Evolutionary conservation across 371 early-diverging fungal genomes (phyloP), one percentile per base, ranked within the genome.

Genomic region (Mucor mucedo): DNA sequence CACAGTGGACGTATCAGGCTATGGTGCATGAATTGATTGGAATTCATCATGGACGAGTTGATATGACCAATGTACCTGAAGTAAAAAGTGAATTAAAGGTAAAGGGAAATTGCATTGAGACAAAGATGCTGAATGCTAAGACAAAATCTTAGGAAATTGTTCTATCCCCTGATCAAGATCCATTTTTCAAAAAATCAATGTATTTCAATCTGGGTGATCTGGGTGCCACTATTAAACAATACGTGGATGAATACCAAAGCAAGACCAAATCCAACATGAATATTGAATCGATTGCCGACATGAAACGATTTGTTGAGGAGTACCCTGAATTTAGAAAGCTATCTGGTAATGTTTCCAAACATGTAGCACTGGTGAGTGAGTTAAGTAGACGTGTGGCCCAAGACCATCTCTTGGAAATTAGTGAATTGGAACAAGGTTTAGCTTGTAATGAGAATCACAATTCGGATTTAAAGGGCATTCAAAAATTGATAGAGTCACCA

Each of bases 1-100:
- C 90, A 13, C 98, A 97, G 66, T 99, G 99, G 99, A 97, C 97
- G 8, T 99, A 99, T 72, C 99, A 99, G 69, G 95, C 99, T 4
- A 96, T 99, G 96, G 94, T 99, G 3, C 95, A 98, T 75, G 99
- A 99, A 66, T 77, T 98, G 64, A 83, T 99, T 55, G 96, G 97
- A 0, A 97, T 99, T 66, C 84, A 86, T 60, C 95, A 98, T 73
- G 97, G 98, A 38, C 79, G 98, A 42, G 97, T 99, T 0, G 95
- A 95, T 66, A 81, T 98, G 73, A 85, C 93, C 3, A 70, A 82
- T 29, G 87, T 95, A 3, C 91, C 95, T 6, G 96, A 90, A 39
- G 84, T 93, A 32, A 78, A 89, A 8, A 86, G 89, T 1, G 98
- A 96, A 63, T 70, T 95, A 33, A 90, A 89, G 83, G 92, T 89